A percentile compares a stretch with the other conserved stretches of the same genome.
These are phyloP conservation scores for Xylaria sp. DNA, from an alignment of 2,329 filamentous ascomycete genomes.

Conservation along the genomic window DNA sequence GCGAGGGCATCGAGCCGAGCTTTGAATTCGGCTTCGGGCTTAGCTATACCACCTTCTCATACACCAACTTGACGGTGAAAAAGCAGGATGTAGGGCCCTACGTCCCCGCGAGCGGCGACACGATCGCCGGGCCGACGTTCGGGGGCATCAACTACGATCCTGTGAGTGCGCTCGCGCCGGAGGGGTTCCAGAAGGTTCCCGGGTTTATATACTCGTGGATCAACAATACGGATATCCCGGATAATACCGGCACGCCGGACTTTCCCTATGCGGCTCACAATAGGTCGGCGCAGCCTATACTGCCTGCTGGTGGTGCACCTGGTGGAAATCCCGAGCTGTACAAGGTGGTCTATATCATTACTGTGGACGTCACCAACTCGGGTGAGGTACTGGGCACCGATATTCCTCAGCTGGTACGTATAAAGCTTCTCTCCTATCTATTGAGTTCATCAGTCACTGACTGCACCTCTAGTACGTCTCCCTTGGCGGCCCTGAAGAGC, in stretches of 20 bases:
- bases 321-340: slow-evolving; percentile 75
- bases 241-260: slow-evolving; percentile 57
- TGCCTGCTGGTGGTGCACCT: slow-evolving; percentile 61
- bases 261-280: slow-evolving; percentile 70
- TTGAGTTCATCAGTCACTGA: slow-evolving; percentile 11
- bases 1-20: slow-evolving; percentile 69
- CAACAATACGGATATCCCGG: slow-evolving; percentile 66
- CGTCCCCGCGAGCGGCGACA: slow-evolving; percentile 68
- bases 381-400: slow-evolving; percentile 74
- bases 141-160: slow-evolving; percentile 60
- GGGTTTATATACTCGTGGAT: slow-evolving; percentile 77
- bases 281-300: slow-evolving; percentile 65
- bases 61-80: slow-evolving; percentile 71
- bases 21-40: slow-evolving; percentile 86
- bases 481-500: slow-evolving; percentile 81
- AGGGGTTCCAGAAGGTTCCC: slow-evolving; percentile 62
- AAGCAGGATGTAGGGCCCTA: slow-evolving; percentile 62
- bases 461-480: slow-evolving; percentile 67
- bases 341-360: slow-evolving; percentile 74
- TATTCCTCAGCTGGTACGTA: slow-evolving; percentile 71
- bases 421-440: background rate
- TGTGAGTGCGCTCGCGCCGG: slow-evolving; percentile 55
- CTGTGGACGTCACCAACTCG: slow-evolving; percentile 76
- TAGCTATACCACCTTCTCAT: slow-evolving; percentile 82
- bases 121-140: slow-evolving; percentile 70